These are phyloP conservation scores for Akanthomyces dipterigenus DNA, from an alignment of 2,329 filamentous ascomycete genomes.

Conservation along the genomic window DNA sequence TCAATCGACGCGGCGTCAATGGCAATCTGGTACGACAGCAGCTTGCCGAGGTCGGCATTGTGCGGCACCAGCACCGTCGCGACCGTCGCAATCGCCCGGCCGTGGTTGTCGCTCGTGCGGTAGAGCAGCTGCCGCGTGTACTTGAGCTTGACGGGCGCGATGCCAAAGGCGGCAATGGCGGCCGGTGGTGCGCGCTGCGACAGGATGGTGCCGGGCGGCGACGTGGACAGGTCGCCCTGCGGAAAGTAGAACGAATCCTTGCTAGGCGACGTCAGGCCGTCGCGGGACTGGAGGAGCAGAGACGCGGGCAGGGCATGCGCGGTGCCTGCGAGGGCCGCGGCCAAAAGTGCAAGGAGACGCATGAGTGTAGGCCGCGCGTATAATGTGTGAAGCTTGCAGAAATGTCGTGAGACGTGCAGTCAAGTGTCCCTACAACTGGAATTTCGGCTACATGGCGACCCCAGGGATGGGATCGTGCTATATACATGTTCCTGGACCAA, in stretches of 20 bases:
- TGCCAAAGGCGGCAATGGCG: conserved; percentile 12
- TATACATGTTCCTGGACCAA: too few relatives aligned
- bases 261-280: conserved; percentile 22
- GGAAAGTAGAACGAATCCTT: conserved; percentile 16
- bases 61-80: conserved; percentile 32
- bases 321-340: not conserved
- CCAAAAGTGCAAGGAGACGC: not conserved
- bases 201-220: conserved; percentile 14
- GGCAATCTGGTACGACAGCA: conserved; percentile 37
- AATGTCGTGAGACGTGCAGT: too few relatives aligned
- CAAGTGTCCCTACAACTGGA: too few relatives aligned
- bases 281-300: not conserved
- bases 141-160: conserved; percentile 17
- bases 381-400: not conserved
- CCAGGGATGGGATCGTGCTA: not conserved
- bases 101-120: conserved; percentile 29
- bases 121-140: conserved; percentile 30
- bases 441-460: not conserved
- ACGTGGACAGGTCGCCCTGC: not conserved
- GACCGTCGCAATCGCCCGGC: conserved; percentile 29
- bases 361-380: not conserved
- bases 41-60: conserved; percentile 19
- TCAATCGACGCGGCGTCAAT: conserved; percentile 33
- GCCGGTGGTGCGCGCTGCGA: conserved; percentile 11
- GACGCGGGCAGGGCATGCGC: not conserved